Evolutionary conservation across 495 filamentous ascomycete species (phyloP).

Genomic region (Glonium stellatum): DNA sequence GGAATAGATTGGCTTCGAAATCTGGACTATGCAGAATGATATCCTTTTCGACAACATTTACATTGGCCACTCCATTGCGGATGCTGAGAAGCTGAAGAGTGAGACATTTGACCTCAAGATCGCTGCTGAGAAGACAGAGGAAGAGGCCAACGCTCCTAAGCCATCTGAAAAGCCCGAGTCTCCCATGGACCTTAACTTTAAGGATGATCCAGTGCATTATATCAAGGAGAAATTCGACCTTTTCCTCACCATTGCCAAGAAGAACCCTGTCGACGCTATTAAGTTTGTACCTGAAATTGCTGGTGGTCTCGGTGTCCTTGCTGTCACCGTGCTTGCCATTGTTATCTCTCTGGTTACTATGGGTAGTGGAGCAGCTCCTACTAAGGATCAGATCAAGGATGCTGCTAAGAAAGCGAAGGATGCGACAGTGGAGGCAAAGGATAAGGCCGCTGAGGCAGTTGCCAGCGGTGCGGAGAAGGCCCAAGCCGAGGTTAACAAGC

Average conservation of each 20-base stretch:
- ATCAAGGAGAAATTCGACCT: constrained; percentile 86
- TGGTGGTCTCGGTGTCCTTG: constrained; percentile 63
- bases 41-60: constrained; percentile 99
- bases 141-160: constrained; percentile 79
- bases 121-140: constrained; percentile 72
- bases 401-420: constrained; percentile 65
- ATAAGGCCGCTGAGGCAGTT: constrained; percentile 67
- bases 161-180: constrained; percentile 53
- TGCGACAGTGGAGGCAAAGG: constrained; percentile 64
- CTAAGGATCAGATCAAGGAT: constrained; percentile 49
- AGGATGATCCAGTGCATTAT: constrained; percentile 84
- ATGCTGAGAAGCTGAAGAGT: constrained; percentile 81
- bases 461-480: constrained; percentile 50
- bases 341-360: constrained; percentile 54
- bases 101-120: constrained; percentile 94
- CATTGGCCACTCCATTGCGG: constrained; percentile 93
- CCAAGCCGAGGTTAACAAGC: constrained; percentile 52
- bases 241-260: constrained; percentile 77
- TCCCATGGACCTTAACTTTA: constrained; percentile 74
- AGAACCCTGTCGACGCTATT: constrained; percentile 81
- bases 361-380: constrained; percentile 46
- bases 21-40: constrained; percentile 99
- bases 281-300: constrained; percentile 89
- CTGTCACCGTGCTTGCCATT: constrained; percentile 57
- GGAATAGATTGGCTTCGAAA: constrained; percentile 83